Base-by-base conservation (phyloP, 441 rosid genomes). In the Adansonia gregorii region DNA sequence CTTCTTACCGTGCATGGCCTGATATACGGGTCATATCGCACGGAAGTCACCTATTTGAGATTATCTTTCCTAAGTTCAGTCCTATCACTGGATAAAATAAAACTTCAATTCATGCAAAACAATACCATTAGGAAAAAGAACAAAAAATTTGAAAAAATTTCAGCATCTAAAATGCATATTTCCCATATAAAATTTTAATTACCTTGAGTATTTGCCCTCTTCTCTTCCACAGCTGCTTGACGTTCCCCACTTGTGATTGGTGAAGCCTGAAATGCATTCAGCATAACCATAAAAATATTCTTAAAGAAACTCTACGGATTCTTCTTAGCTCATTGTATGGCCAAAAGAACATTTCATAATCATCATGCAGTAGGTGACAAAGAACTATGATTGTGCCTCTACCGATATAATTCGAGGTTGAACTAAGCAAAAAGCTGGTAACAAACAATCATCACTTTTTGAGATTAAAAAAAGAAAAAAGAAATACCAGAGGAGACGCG, bases 151-250 rank as follows among this genome's bases (percentile, higher is more conserved):
- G 2, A 27, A 31, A 58, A 56, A 71, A 51, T 19, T 46, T 51
- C 15, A 60, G 75, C 9, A 6, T 49, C 22, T 9, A 52, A 65
- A 71, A 59, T 49, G 69, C 48, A 41, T 61, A 24, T 74, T 73
- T 77, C 74, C 69, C 19, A 19, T 59, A 20, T 51, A 43, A 78
- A 61, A 12, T 52, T 74, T 54, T 68, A 72, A 63, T 81, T 83
- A 89, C 97, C 98, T 86, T 90, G 90, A 79, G 86, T 85, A 61
- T 86, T 94, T 51, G 98, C 84, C 87, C 93, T 92, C 89, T 94
- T 94, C 84, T 90, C 97, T 85, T 94, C 98, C 17, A 94, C 78
- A 56, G 80, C 85, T 52, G 93, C 97, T 79, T 69, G 86, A 9
- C 79, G 85, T 82, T 90, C 95, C 83, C 94, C 94, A 73, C 93